Percentiles rank a stretch among this genome's conserved stretches.
Conservation (phyloP, 1,139 yeast species). For the Starmera stellimalicola region DNA sequence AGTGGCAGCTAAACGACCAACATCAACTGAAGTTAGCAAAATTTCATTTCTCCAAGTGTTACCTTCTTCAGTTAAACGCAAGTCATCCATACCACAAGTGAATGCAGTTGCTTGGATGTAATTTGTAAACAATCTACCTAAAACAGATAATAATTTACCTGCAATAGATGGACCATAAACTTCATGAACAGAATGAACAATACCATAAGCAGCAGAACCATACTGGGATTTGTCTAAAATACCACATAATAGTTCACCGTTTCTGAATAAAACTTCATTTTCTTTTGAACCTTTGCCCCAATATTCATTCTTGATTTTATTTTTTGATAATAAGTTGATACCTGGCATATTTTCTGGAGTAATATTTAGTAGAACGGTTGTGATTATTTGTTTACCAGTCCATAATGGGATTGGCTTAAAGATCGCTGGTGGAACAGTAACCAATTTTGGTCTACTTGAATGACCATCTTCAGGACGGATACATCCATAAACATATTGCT, state of each 20-base stretch:
- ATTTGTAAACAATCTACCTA: slow-evolving; percentile 91
- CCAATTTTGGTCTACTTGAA: slow-evolving; percentile 58
- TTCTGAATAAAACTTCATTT: slow-evolving; percentile 73
- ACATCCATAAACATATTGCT: slow-evolving; percentile 89
- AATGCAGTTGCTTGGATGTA: slow-evolving; percentile 89
- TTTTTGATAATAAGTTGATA: slow-evolving; percentile 68
- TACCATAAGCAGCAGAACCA: slow-evolving; percentile 96
- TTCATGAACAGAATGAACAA: slow-evolving; percentile 93
- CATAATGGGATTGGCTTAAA: slow-evolving; percentile 82
- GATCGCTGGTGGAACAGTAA: slow-evolving; percentile 85
- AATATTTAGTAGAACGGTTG: slow-evolving; percentile 81
- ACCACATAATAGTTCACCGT: slow-evolving; percentile 88
- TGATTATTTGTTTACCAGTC: slow-evolving; percentile 98
- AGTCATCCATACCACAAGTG: slow-evolving; percentile 99
- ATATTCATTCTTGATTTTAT: slow-evolving; percentile 88
- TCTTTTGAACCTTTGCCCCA: slow-evolving; percentile 86
- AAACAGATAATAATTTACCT: slow-evolving; percentile 79
- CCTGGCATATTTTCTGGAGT: slow-evolving; percentile 88
- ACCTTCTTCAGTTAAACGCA: slow-evolving; percentile 86
- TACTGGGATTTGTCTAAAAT: slow-evolving; percentile 95
- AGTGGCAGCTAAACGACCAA: slow-evolving; percentile 86
- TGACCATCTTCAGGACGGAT: slow-evolving; percentile 98
- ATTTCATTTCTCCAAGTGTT: slow-evolving; percentile 82
- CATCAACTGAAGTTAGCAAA: slow-evolving; percentile 64
- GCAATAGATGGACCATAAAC: slow-evolving; percentile 89